phyloP scores from a whole-genome alignment of 1,139 yeast genomes.

The Saccharomyces hybrid region DNA sequence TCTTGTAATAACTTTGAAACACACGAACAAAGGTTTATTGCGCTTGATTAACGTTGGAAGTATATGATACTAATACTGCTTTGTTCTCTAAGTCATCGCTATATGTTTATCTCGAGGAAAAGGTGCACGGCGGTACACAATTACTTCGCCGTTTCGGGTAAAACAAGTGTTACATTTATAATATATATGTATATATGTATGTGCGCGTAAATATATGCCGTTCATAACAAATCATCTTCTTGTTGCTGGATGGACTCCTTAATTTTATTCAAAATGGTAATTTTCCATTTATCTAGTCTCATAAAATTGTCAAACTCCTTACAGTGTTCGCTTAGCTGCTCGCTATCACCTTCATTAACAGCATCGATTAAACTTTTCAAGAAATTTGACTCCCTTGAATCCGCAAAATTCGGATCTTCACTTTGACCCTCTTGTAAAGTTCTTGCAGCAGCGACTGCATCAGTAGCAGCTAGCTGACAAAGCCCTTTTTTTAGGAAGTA shows the following conservation, averaged over 20 bases:
- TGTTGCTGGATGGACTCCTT: conserved; percentile 67
- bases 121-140: neutral
- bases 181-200: conserved; percentile 1
- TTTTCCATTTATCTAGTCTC: conserved; percentile 87
- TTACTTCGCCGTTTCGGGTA: neutral
- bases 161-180: neutral
- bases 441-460: conserved; percentile 77
- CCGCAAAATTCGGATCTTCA: conserved; percentile 72
- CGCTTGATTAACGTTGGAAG: neutral
- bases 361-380: conserved; percentile 60
- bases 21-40: neutral
- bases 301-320: conserved; percentile 82
- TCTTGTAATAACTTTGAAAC: neutral
- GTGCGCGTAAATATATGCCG: neutral
- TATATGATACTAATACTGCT: neutral
- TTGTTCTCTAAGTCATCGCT: neutral
- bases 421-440: conserved; percentile 55
- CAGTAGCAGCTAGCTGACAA: conserved; percentile 77
- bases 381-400: conserved; percentile 72
- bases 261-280: conserved; percentile 75
- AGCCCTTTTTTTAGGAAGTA: conserved; percentile 78
- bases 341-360: conserved; percentile 72
- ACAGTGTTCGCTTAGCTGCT: conserved; percentile 65
- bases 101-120: neutral
- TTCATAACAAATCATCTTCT: conserved; percentile 48